Evolutionary conservation across 2,329 filamentous ascomycete species (phyloP).

Genomic region (Talaromyces marneffei): DNA sequence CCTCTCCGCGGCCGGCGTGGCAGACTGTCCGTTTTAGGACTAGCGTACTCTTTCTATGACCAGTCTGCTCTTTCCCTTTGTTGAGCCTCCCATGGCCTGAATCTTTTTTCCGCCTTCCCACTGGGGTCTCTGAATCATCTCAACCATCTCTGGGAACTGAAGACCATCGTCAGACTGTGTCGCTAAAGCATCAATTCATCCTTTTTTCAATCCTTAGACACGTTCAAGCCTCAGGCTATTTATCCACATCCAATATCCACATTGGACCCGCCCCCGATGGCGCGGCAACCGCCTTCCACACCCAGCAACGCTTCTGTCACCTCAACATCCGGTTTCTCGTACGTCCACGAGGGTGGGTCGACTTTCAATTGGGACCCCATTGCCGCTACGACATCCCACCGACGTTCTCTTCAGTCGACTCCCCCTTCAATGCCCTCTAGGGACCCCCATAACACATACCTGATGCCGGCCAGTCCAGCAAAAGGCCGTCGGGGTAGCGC

Average conservation of each 20-base stretch:
- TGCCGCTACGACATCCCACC: slow-evolving; percentile 22
- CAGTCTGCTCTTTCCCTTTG: slow-evolving; percentile 32
- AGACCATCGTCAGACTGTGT: not conserved
- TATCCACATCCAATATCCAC: slow-evolving; percentile 9
- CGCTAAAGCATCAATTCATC: not conserved
- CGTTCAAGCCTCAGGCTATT: not conserved
- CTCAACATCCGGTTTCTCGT: slow-evolving; percentile 18
- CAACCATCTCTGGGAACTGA: not conserved
- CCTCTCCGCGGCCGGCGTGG: not conserved
- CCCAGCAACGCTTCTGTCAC: slow-evolving; percentile 20
- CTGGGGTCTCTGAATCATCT: not conserved
- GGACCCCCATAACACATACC: slow-evolving; percentile 66
- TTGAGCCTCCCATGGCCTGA: slow-evolving; percentile 38
- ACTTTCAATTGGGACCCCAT: slow-evolving; percentile 20
- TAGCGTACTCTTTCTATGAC: not conserved
- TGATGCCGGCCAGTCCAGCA: slow-evolving; percentile 81
- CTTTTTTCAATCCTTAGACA: not conserved
- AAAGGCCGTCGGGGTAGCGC: slow-evolving; percentile 56
- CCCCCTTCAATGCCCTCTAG: slow-evolving; percentile 32
- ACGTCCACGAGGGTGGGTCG: slow-evolving; percentile 28
- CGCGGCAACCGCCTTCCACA: slow-evolving; percentile 24
- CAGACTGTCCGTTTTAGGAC: not conserved
- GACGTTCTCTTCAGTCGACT: slow-evolving; percentile 22
- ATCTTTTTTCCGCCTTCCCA: not conserved
- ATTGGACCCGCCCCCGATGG: slow-evolving; percentile 24